A percentile compares a stretch with the other conserved stretches of the same genome.
Evolutionary conservation across 169 alveolate species (phyloP).

Genomic region (Cryptosporidium sp.): DNA sequence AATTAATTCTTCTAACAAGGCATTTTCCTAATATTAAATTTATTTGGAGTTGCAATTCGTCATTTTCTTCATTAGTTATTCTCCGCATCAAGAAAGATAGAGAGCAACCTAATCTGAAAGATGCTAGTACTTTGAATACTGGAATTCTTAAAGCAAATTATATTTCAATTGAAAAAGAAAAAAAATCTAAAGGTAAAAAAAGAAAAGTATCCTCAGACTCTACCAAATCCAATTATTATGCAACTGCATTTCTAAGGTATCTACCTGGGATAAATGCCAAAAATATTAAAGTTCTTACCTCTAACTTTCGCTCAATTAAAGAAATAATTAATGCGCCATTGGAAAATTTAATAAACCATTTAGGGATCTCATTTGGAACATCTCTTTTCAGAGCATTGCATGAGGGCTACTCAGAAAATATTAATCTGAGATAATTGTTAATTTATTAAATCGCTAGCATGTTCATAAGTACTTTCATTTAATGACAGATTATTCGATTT

Average conservation of each 20-base stretch:
- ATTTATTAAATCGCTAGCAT: slow-evolving; percentile 16
- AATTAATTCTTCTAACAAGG: slow-evolving; percentile 72
- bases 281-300: slow-evolving; percentile 41
- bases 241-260: slow-evolving; percentile 40
- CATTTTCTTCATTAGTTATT: slow-evolving; percentile 77
- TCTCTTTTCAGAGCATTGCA: slow-evolving; percentile 57
- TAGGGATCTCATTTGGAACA: slow-evolving; percentile 62
- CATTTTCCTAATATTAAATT: slow-evolving; percentile 79
- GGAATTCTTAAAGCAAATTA: slow-evolving; percentile 14
- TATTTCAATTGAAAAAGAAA: neutral
- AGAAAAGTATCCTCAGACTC: slow-evolving; percentile 46
- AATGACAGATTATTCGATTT: slow-evolving; percentile 2
- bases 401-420: slow-evolving; percentile 20
- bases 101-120: slow-evolving; percentile 48
- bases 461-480: neutral
- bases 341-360: slow-evolving; percentile 14
- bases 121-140: slow-evolving; percentile 34
- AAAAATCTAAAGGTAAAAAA: slow-evolving; percentile 13
- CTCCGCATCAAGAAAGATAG: slow-evolving; percentile 24
- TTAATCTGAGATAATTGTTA: neutral
- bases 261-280: slow-evolving; percentile 67
- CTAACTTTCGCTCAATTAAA: slow-evolving; percentile 39
- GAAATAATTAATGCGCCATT: slow-evolving; percentile 48
- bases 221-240: slow-evolving; percentile 52
- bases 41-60: slow-evolving; percentile 81